A percentile compares a stretch with the other conserved stretches of the same genome.
Conservation (phyloP, 257 asterid genomes). For the Linderniella brevidens region DNA sequence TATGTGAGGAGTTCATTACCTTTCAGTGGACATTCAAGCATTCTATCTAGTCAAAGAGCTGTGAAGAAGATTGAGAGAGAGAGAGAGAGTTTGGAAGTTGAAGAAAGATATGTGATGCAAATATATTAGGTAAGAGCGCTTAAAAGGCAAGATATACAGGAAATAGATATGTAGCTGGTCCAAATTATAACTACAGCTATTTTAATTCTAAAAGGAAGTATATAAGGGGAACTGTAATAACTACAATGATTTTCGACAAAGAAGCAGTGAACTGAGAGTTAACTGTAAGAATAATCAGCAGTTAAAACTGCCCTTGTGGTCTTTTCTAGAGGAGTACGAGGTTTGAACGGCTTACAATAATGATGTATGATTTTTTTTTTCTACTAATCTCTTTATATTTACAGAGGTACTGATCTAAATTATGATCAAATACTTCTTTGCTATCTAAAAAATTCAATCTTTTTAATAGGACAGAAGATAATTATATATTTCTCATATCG, state of each 20-base stretch:
- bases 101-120: neutral
- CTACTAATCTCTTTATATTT: neutral
- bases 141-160: slow-evolving; percentile 59
- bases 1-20: slow-evolving; percentile 19
- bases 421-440: too few species aligned
- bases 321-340: slow-evolving; percentile 21
- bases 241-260: too few species aligned
- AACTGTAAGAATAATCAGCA: neutral
- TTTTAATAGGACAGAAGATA: too few species aligned
- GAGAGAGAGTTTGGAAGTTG: slow-evolving; percentile 12
- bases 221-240: slow-evolving; percentile 11
- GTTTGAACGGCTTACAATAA: slow-evolving; percentile 12
- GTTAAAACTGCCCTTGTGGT: slow-evolving; percentile 5
- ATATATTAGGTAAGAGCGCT: slow-evolving; percentile 27
- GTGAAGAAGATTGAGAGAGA: slow-evolving; percentile 11
- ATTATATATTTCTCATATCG: too few species aligned
- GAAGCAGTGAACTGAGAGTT: too few species aligned
- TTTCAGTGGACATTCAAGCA: slow-evolving; percentile 92
- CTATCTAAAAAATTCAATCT: too few species aligned
- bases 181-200: neutral
- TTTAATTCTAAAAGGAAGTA: neutral
- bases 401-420: neutral
- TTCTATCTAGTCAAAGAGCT: slow-evolving; percentile 28
- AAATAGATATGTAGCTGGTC: slow-evolving; percentile 23
- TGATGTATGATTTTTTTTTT: too few species aligned